These are phyloP conservation scores for Coemansia sp. DNA, from an alignment of 192 early-diverging fungal species.

Conservation along the genomic window DNA sequence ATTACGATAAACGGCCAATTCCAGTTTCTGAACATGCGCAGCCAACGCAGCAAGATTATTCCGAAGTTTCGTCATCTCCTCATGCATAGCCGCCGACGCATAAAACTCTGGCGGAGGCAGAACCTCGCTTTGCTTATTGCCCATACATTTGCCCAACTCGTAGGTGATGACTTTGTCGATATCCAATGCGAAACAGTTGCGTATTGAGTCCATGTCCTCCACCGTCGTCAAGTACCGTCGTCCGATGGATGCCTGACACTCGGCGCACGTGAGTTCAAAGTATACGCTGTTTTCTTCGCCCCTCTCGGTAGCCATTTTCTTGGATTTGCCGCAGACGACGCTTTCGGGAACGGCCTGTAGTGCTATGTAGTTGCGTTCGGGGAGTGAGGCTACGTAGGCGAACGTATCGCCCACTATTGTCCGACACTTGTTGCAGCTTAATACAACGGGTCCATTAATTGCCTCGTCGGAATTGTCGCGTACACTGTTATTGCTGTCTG, in stretches of 20 bases:
- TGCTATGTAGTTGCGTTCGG: slow-evolving; percentile 44
- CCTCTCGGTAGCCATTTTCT: slow-evolving; percentile 25
- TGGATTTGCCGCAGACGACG: slow-evolving; percentile 16
- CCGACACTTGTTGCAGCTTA: slow-evolving; percentile 51
- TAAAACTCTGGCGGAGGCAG: slow-evolving; percentile 45
- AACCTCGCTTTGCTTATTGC: slow-evolving; percentile 2
- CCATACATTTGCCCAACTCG: slow-evolving; percentile 46
- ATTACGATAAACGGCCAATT: slow-evolving; percentile 26
- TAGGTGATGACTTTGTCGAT: slow-evolving; percentile 41
- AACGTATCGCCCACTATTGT: slow-evolving; percentile 53
- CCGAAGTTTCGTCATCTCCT: slow-evolving; percentile 37
- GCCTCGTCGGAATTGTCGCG: slow-evolving; percentile 21
- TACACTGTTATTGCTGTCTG: slow-evolving; percentile 7
- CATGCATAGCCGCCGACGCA: slow-evolving; percentile 29
- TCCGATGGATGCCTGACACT: slow-evolving; percentile 37
- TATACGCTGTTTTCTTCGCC: slow-evolving; percentile 39
- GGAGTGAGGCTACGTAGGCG: slow-evolving; percentile 41
- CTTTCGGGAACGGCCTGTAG: slow-evolving; percentile 39
- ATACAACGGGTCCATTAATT: slow-evolving; percentile 44
- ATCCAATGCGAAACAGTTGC: slow-evolving; percentile 39
- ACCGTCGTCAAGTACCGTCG: slow-evolving; percentile 37
- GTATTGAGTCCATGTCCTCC: slow-evolving; percentile 33
- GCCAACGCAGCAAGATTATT: slow-evolving; percentile 45
- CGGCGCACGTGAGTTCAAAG: slow-evolving; percentile 35
- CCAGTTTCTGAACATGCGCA: slow-evolving; percentile 34